Base-by-base conservation (phyloP, 1,139 yeast genomes). In the Nakaseomyces delphensis region DNA sequence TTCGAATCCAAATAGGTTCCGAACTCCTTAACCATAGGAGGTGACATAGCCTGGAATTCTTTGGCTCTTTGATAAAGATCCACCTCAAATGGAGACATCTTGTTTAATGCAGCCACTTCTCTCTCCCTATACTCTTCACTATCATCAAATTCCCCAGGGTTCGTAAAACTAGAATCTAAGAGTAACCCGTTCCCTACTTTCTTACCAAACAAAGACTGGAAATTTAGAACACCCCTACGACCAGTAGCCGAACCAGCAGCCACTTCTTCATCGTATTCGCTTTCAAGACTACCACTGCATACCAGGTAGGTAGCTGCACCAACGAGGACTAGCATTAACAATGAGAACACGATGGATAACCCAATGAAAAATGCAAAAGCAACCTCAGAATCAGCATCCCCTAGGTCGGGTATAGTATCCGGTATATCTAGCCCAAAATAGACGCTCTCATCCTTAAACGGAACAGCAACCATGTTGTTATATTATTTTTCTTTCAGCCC, bases 301-400 rank as follows among this genome's bases (percentile, higher is more conserved):
- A 70, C 59, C 39, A 65, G 62, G 47, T 68, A 69, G 2, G 67
- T 51, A 0, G 70, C 66, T 13, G 65, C 51, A 4, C 65, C 41
- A 11, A 69, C 47, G 8, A 68, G 44, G 5, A 66, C 46, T 15
- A 68, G 50, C 53, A 68, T 57, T 24, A 68, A 41, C 9, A 65
- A 57, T 1, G 70, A 70, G 39, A 69, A 56, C 1, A 70, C 65
- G 1, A 67, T 63, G 0, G 70, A 61, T 10, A 69, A 45, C 11
- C 68, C 64, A 25, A 68, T 62, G n/a, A 69, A 55, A 44, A 69
- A 59, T 2, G 69, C 68, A 4, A 69, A 40, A 46, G 65, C 66
- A 60, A 69, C 48, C 15, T 52, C 62, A 10, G 55, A 42, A 38
- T 56, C 59, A 7, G 48, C 41, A 50, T 49, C 65, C 44, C 53